These are phyloP conservation scores for Lablab purpureus DNA, from an alignment of 306 rosid species.

Conservation along the genomic window DNA sequence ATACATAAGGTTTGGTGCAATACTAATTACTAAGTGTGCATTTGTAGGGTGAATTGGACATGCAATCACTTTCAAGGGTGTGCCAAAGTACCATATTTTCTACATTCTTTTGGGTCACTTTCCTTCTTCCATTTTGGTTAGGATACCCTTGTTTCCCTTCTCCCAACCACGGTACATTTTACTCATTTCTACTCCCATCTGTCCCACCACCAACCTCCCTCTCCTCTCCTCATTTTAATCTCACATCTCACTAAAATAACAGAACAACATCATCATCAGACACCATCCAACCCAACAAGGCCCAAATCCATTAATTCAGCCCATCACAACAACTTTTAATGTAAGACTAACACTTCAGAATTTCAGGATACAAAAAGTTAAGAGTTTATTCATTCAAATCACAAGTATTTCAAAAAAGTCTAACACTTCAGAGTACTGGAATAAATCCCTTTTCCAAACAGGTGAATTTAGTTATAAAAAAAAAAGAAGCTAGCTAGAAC, in stretches of 20 bases:
- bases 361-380: too few relatives aligned
- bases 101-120: constrained; percentile 47
- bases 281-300: neutral
- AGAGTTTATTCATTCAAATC: too few relatives aligned
- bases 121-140: constrained; percentile 34
- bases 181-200: constrained; percentile 23
- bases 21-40: constrained; percentile 24
- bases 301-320: constrained; percentile 5
- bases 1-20: neutral
- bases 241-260: neutral
- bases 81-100: constrained; percentile 36
- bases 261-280: neutral
- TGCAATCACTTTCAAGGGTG: constrained; percentile 43
- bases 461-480: too few relatives aligned
- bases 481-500: neutral
- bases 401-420: too few relatives aligned
- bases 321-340: constrained; percentile 1
- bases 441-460: too few relatives aligned
- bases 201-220: constrained; percentile 2
- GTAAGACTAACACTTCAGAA: too few relatives aligned
- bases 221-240: neutral
- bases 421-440: too few relatives aligned
- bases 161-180: constrained; percentile 34
- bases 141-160: constrained; percentile 43
- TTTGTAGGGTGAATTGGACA: constrained; percentile 24